phyloP scores from a whole-genome alignment of 2,329 filamentous ascomycete species.

The Fusarium robinianum region DNA sequence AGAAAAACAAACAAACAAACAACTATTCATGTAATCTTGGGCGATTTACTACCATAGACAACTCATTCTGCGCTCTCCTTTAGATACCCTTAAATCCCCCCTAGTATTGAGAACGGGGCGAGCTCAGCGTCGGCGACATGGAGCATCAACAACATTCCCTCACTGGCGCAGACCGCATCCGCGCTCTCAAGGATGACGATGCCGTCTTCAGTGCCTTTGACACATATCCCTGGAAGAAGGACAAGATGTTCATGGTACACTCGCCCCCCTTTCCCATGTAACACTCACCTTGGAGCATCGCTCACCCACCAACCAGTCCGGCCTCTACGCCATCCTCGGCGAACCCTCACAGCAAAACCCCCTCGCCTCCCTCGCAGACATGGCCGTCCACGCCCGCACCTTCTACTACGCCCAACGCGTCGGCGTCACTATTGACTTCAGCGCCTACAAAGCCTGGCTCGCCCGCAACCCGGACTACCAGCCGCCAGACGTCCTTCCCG shows the following conservation, averaged over 20 bases:
- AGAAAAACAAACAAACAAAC: too few relatives aligned
- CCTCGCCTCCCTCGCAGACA: slow-evolving; percentile 58
- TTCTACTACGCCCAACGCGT: slow-evolving; percentile 66
- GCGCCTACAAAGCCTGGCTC: slow-evolving; percentile 69
- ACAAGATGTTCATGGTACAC: slow-evolving; percentile 68
- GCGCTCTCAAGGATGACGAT: slow-evolving; percentile 45
- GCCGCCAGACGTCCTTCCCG: slow-evolving; percentile 44
- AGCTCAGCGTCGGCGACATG: too few relatives aligned
- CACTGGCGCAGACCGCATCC: slow-evolving; percentile 45
- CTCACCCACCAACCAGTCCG: slow-evolving; percentile 48
- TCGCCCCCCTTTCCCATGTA: neutral
- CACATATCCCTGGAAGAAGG: slow-evolving; percentile 68
- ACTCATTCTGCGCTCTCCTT: slow-evolving; percentile 14
- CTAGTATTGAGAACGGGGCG: too few relatives aligned
- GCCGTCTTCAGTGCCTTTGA: slow-evolving; percentile 65
- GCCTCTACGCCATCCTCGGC: slow-evolving; percentile 67
- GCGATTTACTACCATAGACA: too few relatives aligned
- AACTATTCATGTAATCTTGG: too few relatives aligned
- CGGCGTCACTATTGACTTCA: slow-evolving; percentile 64
- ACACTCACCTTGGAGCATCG: neutral
- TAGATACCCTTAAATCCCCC: too few relatives aligned
- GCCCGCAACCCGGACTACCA: slow-evolving; percentile 41
- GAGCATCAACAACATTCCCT: slow-evolving; percentile 25
- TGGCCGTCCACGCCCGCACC: slow-evolving; percentile 67
- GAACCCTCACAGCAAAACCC: slow-evolving; percentile 48